phyloP scores from a whole-genome alignment of 2,329 filamentous ascomycete species.

The Colletotrichum orbiculare region DNA sequence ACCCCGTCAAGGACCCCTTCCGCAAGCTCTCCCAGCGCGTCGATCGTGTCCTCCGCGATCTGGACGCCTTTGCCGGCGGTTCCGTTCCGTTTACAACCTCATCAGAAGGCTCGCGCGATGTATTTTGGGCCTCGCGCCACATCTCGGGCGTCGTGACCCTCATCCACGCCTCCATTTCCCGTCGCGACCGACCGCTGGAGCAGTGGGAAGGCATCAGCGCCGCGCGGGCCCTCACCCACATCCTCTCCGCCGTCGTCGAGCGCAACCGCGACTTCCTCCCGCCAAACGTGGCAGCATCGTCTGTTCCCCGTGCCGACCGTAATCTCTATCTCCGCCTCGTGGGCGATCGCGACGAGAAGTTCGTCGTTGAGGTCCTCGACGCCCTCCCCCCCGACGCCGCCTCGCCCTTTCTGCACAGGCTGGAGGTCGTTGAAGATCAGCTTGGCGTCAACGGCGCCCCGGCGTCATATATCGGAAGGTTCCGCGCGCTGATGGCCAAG shows the following conservation, averaged over 20 bases:
- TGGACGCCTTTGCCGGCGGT: conserved; percentile 49
- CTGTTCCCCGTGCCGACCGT: conserved; percentile 43
- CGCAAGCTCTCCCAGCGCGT: conserved; percentile 60
- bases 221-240: conserved; percentile 59
- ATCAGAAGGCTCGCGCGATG: conserved; percentile 50
- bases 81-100: conserved; percentile 7
- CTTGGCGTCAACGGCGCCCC: conserved; percentile 49
- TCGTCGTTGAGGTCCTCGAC: conserved; percentile 57
- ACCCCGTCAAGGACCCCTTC: conserved; percentile 59
- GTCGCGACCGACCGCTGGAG: conserved; percentile 50
- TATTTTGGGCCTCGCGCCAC: conserved; percentile 62
- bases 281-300: conserved; percentile 32
- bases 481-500: conserved; percentile 46
- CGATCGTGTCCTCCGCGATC: conserved; percentile 56
- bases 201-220: conserved; percentile 55
- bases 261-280: conserved; percentile 52
- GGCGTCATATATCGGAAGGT: conserved; percentile 49
- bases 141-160: conserved; percentile 55
- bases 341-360: conserved; percentile 55
- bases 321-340: conserved; percentile 62
- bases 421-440: conserved; percentile 47
- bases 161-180: conserved; percentile 55
- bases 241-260: conserved; percentile 57
- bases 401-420: conserved; percentile 53
- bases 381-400: conserved; percentile 56